A percentile compares a stretch with the other conserved stretches of the same genome.
These are phyloP conservation scores for Fallopia convolvulus DNA, from an alignment of 148 eudicot genomes.

Conservation along the genomic window DNA sequence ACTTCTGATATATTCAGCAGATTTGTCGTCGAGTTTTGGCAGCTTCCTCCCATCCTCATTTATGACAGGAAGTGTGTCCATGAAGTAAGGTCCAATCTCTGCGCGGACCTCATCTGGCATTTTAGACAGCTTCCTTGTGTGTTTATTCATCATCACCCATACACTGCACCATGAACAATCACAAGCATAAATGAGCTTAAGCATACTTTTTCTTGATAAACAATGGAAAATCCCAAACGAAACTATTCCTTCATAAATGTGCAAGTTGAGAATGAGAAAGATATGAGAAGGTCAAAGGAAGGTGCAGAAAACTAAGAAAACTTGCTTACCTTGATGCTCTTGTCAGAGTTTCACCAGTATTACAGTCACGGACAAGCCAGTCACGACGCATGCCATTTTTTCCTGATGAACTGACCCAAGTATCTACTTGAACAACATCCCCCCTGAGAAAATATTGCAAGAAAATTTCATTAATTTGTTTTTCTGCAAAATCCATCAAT, in stretches of 20 bases:
- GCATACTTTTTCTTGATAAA: background rate
- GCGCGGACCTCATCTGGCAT: slow-evolving; percentile 94
- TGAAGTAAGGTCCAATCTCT: slow-evolving; percentile 67
- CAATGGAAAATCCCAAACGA: background rate
- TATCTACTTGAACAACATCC: slow-evolving; percentile 97
- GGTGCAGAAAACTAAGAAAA: slow-evolving; percentile 1
- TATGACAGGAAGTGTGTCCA: slow-evolving; percentile 75
- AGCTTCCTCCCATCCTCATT: slow-evolving; percentile 75
- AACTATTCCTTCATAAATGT: background rate
- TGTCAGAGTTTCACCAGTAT: slow-evolving; percentile 74
- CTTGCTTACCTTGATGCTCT: slow-evolving; percentile 79
- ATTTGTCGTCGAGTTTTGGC: slow-evolving; percentile 67
- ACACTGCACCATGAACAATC: slow-evolving; percentile 33
- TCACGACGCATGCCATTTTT: slow-evolving; percentile 98
- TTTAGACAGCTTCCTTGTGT: slow-evolving; percentile 77
- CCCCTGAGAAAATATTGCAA: slow-evolving; percentile 46
- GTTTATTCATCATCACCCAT: slow-evolving; percentile 97
- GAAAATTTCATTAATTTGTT: background rate
- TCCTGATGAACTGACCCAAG: slow-evolving; percentile 93
- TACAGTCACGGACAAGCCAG: slow-evolving; percentile 79
- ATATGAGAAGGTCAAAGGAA: background rate
- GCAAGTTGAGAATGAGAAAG: background rate
- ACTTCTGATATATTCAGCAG: slow-evolving; percentile 53
- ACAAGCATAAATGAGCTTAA: slow-evolving; percentile 2
- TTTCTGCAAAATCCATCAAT: background rate